phyloP scores from a whole-genome alignment of 139 green algal genomes.

The Closterium sp. region DNA sequence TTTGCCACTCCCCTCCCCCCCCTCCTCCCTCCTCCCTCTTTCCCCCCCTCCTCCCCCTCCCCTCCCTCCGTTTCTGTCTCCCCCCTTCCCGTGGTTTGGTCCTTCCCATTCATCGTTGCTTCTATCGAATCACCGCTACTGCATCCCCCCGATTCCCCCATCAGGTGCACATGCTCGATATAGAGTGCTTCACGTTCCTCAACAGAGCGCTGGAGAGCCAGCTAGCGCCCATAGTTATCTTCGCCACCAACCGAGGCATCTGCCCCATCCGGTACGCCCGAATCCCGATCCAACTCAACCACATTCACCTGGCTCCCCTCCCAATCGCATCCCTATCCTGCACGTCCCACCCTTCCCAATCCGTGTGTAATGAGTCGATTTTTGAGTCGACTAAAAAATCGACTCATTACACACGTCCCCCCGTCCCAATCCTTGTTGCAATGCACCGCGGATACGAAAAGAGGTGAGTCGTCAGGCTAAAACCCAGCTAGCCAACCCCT shows the following conservation, averaged over 20 bases:
- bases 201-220: slow-evolving; percentile 85
- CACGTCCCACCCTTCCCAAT: neutral
- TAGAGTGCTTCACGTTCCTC: slow-evolving; percentile 98
- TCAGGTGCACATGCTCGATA: slow-evolving; percentile 95
- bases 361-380: no score
- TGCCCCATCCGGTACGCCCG: slow-evolving; percentile 66
- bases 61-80: neutral
- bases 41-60: no score
- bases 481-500: no score
- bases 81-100: neutral
- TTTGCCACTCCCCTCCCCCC: no score
- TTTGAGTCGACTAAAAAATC: no score
- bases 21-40: no score
- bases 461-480: no score
- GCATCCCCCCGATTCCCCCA: neutral
- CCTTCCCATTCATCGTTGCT: neutral
- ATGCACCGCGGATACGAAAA: no score
- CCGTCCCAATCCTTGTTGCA: no score
- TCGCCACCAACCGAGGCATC: slow-evolving; percentile 96
- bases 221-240: slow-evolving; percentile 95
- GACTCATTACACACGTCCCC: no score
- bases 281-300: neutral
- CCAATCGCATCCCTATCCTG: neutral
- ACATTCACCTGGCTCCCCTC: neutral
- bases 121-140: neutral